phyloP scores from a whole-genome alignment of 768 basidiomycete genomes.

The Pilatotrama ljubarskyi region DNA sequence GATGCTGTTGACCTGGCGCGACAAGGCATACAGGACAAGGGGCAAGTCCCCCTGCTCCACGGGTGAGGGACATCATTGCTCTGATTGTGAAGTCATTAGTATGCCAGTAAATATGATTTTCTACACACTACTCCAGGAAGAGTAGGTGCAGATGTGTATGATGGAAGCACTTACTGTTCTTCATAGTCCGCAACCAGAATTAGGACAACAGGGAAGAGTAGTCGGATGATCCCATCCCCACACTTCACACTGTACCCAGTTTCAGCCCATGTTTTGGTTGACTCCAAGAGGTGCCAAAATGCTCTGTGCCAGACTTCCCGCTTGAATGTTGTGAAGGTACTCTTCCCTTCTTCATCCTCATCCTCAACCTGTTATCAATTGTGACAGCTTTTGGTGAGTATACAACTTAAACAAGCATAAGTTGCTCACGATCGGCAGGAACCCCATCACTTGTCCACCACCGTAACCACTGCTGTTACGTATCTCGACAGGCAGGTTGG shows the following conservation, averaged over 20 bases:
- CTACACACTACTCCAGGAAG: no score
- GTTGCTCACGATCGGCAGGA: constrained; percentile 23
- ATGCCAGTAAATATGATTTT: no score
- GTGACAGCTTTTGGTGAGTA: no score
- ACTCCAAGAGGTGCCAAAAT: constrained; percentile 20
- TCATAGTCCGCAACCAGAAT: constrained; percentile 33
- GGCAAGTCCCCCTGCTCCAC: no score
- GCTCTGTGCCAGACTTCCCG: constrained; percentile 26
- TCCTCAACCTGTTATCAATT: neutral
- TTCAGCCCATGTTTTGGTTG: neutral
- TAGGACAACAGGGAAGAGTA: constrained; percentile 25
- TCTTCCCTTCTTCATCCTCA: constrained; percentile 6
- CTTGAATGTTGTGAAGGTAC: constrained; percentile 23
- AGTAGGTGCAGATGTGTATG: no score
- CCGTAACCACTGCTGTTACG: constrained; percentile 23
- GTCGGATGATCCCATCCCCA: neutral
- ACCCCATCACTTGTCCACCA: constrained; percentile 12
- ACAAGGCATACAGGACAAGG: no score
- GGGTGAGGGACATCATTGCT: constrained; percentile 8
- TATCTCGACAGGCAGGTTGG: constrained; percentile 23
- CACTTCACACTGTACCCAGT: constrained; percentile 14
- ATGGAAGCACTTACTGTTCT: constrained; percentile 32
- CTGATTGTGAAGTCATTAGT: no score
- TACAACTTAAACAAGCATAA: neutral
- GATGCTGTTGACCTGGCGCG: no score